Conservation (phyloP, 2,329 filamentous ascomycete genomes). For the Pezicula radicicola region DNA sequence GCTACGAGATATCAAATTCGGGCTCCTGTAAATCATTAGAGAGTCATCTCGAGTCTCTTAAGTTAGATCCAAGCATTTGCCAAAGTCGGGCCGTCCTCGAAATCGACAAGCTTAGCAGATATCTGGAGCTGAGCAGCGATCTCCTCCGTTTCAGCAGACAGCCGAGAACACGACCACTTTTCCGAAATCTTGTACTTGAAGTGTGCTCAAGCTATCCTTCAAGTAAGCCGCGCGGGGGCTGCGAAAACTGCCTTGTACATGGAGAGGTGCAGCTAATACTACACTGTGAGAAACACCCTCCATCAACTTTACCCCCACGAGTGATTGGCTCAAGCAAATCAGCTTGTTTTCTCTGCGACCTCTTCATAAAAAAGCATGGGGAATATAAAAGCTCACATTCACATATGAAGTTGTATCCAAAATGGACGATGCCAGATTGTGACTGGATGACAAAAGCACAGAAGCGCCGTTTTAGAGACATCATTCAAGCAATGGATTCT, state of each 20-base stretch:
- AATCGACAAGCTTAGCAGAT: conserved; percentile 12
- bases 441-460: too few relatives aligned
- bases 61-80: background rate
- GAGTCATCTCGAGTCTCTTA: background rate
- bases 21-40: background rate
- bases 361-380: conserved; percentile 12
- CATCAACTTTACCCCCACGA: conserved; percentile 1
- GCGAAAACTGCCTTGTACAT: conserved; percentile 33
- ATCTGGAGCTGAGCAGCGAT: conserved; percentile 8
- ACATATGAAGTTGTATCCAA: too few relatives aligned
- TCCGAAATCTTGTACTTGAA: background rate
- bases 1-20: background rate
- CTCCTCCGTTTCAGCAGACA: conserved; percentile 7
- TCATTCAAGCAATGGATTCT: too few relatives aligned
- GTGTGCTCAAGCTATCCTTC: background rate
- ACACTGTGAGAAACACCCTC: background rate
- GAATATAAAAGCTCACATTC: background rate
- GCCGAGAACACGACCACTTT: background rate
- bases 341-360: conserved; percentile 13
- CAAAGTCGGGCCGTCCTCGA: conserved; percentile 1
- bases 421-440: too few relatives aligned
- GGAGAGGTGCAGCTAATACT: conserved; percentile 44
- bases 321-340: conserved; percentile 15
- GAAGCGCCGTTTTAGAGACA: too few relatives aligned
- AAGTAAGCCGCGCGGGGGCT: background rate